phyloP scores from a whole-genome alignment of 2,329 filamentous ascomycete species.

The Venturiaceae sp. region DNA sequence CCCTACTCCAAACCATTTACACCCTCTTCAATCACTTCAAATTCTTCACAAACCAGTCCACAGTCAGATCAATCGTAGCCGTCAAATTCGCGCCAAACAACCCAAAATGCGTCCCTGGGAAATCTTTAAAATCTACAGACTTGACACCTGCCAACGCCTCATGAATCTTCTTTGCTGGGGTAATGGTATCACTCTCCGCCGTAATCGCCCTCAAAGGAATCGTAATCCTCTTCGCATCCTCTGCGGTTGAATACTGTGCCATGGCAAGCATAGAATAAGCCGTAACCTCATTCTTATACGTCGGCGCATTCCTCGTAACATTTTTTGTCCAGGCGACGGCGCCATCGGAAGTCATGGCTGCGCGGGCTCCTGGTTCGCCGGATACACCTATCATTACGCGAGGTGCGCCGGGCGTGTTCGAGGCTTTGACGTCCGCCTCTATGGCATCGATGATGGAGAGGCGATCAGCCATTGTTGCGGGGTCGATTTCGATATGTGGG shows the following conservation, averaged over 20 bases:
- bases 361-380: background rate
- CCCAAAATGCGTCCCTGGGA: background rate
- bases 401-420: background rate
- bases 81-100: constrained; percentile 4
- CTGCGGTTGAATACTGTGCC: background rate
- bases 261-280: background rate
- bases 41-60: background rate
- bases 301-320: background rate
- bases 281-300: constrained; percentile 1
- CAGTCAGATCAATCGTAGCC: background rate
- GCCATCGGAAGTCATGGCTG: background rate
- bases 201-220: background rate
- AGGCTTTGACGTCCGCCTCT: background rate
- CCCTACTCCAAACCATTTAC: no score
- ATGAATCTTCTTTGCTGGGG: background rate
- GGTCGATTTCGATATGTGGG: background rate
- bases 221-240: background rate
- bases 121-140: background rate
- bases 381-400: background rate
- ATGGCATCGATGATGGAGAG: background rate
- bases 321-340: constrained; percentile 2
- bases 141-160: constrained; percentile 1
- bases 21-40: background rate
- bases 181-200: constrained; percentile 2
- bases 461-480: background rate